Base-by-base conservation (phyloP, 202 grass and related monocot genomes). In the Setaria italica region DNA sequence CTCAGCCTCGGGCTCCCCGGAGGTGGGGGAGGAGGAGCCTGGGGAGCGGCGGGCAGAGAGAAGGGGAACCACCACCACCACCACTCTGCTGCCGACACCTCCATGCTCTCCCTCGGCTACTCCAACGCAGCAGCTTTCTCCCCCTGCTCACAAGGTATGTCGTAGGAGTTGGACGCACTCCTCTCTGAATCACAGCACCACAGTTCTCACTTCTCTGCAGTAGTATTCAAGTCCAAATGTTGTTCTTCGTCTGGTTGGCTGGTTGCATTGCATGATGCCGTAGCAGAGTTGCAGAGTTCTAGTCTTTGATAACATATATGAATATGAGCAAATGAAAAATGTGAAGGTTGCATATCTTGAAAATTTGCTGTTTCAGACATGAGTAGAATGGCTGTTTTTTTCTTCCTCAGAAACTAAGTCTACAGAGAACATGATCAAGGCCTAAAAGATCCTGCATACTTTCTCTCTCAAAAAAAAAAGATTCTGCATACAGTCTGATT, bases 1-100 rank as follows among this genome's bases (percentile, higher is more conserved):
- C 91, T 98, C 64, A 93, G 89, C 73, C 95, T 98, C 56, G 95
- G 92, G 30, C 88, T 95, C 41, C 95, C 93, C 50, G 91, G 95
- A 63, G 90, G 76, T 0, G 11, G 62, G 8, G 63, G 57, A 25
- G 67, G 67, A 68, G 78, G 62, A 67, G 35, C 15, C 9, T 68
- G 90, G 90, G 33, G 63, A 43, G 45, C 55, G 41, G n/a, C 45
- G n/a, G 53, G 71, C 37, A 87, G 83, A 21, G 76, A 94, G 15
- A 87, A 66, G 19, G 84, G 70, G 84, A 86, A 54, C 58, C 63
- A 54, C 57, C 63, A 41, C 39, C 39, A 41, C 39, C 39, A 41
- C 39, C 39, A 45, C 7, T 59, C 51, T 13, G 32, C 54, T 53
- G 78, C 41, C 53, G 76, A 45, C 64, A 58, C n/a, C 73, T 86